phyloP scores from a whole-genome alignment of 163 green algal species.

The Scenedesmus sp. region DNA sequence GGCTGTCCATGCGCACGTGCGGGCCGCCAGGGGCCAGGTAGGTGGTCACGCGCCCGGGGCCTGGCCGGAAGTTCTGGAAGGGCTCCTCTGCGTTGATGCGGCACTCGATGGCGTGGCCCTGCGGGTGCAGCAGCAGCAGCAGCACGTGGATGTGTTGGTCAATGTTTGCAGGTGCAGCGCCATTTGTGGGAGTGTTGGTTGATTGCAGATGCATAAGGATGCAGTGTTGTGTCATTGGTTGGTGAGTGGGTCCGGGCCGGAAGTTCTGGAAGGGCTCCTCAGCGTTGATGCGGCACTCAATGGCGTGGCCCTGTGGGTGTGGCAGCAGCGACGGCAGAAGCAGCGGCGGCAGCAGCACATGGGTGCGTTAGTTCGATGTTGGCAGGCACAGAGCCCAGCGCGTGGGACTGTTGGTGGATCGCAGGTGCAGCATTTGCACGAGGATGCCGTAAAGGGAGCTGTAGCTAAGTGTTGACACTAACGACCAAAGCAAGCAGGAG shows the following conservation, averaged over 20 bases:
- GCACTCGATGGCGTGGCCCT: constrained; percentile 97
- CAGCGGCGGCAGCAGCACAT: not conserved
- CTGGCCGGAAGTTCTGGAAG: constrained; percentile 96
- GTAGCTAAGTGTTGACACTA: constrained; percentile 55
- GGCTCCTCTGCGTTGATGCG: constrained; percentile 98
- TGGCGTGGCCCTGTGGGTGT: constrained; percentile 84
- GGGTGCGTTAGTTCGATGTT: not conserved
- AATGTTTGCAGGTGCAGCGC: not conserved
- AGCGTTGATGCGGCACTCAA: constrained; percentile 98
- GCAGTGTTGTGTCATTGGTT: not conserved
- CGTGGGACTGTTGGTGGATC: not conserved
- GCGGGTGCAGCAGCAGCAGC: not conserved
- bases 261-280: constrained; percentile 98
- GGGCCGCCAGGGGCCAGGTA: constrained; percentile 83
- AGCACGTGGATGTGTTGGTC: not conserved
- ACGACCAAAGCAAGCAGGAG: too few relatives aligned
- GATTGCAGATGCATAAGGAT: not conserved
- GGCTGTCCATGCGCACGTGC: constrained; percentile 96
- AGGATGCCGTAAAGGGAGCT: constrained; percentile 69
- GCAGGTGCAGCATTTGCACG: not conserved
- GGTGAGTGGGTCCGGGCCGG: constrained; percentile 73
- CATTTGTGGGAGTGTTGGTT: not conserved
- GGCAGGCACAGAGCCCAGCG: too few relatives aligned
- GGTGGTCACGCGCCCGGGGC: constrained; percentile 61
- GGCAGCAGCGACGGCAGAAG: not conserved